Conservation (phyloP, 768 basidiomycete species). For the Boletus subparvulus region DNA sequence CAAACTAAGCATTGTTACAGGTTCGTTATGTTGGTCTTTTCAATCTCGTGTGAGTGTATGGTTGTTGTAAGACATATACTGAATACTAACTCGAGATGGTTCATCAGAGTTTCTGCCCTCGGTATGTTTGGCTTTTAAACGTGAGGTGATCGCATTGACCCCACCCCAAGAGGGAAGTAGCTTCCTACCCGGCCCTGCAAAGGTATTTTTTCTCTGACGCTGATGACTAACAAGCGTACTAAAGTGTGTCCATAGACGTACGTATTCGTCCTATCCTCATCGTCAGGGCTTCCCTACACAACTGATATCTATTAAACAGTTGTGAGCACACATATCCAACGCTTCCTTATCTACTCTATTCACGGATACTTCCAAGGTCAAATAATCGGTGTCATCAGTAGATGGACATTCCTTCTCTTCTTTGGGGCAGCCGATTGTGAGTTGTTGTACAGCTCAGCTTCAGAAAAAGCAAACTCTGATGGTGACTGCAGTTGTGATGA, state of each 20-base stretch:
- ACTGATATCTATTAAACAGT: background rate
- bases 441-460: background rate
- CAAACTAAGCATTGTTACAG: background rate
- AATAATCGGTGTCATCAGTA: background rate
- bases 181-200: background rate
- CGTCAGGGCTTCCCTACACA: no score
- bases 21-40: constrained; percentile 10
- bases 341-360: background rate
- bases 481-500: background rate
- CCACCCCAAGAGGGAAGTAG: background rate
- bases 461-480: background rate
- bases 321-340: background rate
- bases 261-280: background rate
- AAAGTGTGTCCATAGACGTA: background rate
- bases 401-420: constrained; percentile 4
- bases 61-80: no score
- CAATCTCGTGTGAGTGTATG: background rate
- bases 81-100: background rate
- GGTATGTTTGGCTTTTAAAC: background rate
- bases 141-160: background rate
- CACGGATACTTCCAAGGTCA: background rate
- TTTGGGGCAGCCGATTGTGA: constrained; percentile 1
- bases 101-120: background rate
- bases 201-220: background rate
- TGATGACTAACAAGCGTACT: background rate